Evolutionary conservation across 108 stramenopile species (phyloP), one percentile per base, ranked within the genome.

Genomic region (Pseudonitzschia multistriata): DNA sequence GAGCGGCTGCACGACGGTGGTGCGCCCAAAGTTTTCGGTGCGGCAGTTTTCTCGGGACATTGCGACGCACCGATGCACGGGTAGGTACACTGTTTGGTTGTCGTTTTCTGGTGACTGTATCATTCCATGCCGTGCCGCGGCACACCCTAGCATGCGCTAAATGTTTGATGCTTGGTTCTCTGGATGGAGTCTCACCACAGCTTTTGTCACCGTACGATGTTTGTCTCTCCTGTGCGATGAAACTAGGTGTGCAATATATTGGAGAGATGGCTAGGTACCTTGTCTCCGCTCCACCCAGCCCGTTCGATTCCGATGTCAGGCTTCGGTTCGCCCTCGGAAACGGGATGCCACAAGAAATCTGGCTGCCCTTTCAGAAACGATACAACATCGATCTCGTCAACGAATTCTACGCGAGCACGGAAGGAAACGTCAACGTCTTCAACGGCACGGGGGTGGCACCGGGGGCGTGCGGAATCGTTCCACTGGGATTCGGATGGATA

Each of bases 221-320:
- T n/a, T n/a, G n/a, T n/a, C n/a, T n/a, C n/a, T n/a, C n/a, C n/a
- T n/a, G n/a, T n/a, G n/a, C n/a, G n/a, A n/a, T n/a, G n/a, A n/a
- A n/a, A 3, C 42, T 17, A 45, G 49, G 35, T 33, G 50, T 54
- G 28, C 67, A 68, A 53, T 68, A 68, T 52, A 68, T 68, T 52
- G 67, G 67, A 39, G 67, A 68, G 48, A 68, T 68, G 67, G 67
- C 67, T 19, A 31, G 67, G 52, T 68, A 68, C 50, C 50, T 68
- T 10, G 31, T 52, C 36, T 45, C 50, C 22, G 67, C 67, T 17
- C 30, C 49, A 31, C 30, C 52, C 49, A 68, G 54, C 50, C 14
- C 49, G 1, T 33, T 39, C 17, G 67, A 68, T 52, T 49, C 49
- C 30, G 25, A 52, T 11, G 28, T 36, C 36, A 22, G 31, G 24